Percentiles rank a stretch among this genome's conserved stretches.
These are phyloP conservation scores for Tetrahymena thermophila DNA, from an alignment of 73 alveolate genomes.

Conservation along the genomic window DNA sequence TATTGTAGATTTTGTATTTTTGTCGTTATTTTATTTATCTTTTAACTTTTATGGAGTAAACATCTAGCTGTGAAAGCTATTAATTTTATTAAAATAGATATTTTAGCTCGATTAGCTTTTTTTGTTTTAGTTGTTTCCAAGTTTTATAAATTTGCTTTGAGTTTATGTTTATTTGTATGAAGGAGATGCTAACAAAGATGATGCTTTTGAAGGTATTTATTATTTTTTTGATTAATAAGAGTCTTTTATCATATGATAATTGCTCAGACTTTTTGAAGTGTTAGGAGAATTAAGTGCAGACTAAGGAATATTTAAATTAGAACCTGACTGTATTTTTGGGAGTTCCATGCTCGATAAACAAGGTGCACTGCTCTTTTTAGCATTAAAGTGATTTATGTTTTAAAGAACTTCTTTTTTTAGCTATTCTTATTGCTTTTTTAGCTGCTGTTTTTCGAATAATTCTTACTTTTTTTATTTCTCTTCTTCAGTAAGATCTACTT, in stretches of 20 bases:
- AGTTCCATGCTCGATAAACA: not conserved
- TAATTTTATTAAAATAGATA: not conserved
- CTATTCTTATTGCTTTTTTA: not conserved
- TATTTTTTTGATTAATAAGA: not conserved
- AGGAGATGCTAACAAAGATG: not conserved
- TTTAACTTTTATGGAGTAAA: not conserved
- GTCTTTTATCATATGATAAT: not conserved
- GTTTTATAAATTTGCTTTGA: not conserved
- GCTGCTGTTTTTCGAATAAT: not conserved
- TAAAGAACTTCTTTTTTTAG: not conserved
- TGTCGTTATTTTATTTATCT: not conserved
- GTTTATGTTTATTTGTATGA: not conserved
- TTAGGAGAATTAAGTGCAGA: not conserved
- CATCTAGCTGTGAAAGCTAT: not conserved
- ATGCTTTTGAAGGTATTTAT: not conserved
- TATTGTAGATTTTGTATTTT: not conserved
- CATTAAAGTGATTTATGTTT: not conserved
- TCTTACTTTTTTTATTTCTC: not conserved
- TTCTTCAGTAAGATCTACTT: not conserved
- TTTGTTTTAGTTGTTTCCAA: not conserved
- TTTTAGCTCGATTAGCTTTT: not conserved
- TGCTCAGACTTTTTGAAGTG: not conserved
- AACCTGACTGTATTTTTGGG: not conserved
- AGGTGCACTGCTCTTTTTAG: not conserved
- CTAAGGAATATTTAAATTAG: not conserved